phyloP scores from a whole-genome alignment of 164 flowering plant species.

The Taxillus chinensis region DNA sequence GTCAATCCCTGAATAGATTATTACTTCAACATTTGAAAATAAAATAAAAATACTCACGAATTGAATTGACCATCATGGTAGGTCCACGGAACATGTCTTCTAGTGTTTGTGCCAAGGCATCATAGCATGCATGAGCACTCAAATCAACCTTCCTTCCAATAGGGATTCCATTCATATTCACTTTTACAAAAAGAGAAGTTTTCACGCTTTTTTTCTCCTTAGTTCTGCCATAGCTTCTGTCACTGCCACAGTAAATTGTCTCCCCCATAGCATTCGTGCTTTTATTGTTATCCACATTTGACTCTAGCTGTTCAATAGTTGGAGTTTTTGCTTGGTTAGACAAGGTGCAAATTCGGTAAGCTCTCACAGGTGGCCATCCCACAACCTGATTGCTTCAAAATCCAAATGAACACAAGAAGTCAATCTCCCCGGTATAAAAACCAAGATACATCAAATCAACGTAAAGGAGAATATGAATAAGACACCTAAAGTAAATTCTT shows the following conservation, averaged over 20 bases:
- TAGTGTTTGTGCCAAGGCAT: constrained; percentile 51
- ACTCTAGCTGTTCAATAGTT: neutral
- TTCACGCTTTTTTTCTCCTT: neutral
- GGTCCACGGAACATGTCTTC: constrained; percentile 21
- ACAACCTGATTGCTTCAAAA: constrained; percentile 1
- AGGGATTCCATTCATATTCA: neutral
- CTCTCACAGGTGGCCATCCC: constrained; percentile 3
- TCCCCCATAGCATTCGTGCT: neutral
- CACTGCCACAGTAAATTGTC: neutral
- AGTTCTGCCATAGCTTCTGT: neutral
- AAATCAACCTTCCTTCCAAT: constrained; percentile 66
- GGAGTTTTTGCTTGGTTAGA: neutral
- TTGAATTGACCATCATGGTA: neutral
- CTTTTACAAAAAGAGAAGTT: neutral
- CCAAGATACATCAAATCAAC: neutral
- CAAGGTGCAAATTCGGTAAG: neutral
- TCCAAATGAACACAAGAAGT: neutral
- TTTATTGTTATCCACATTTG: neutral
- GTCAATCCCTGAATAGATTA: too few species aligned
- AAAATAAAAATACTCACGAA: neutral
- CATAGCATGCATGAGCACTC: constrained; percentile 57
- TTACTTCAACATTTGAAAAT: too few species aligned
- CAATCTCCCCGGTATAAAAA: neutral
- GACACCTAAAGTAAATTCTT: too few species aligned
- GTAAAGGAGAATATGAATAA: too few species aligned